Evolutionary conservation across 2,329 filamentous ascomycete species (phyloP).

Genomic region (Metarhizium guizhouense): DNA sequence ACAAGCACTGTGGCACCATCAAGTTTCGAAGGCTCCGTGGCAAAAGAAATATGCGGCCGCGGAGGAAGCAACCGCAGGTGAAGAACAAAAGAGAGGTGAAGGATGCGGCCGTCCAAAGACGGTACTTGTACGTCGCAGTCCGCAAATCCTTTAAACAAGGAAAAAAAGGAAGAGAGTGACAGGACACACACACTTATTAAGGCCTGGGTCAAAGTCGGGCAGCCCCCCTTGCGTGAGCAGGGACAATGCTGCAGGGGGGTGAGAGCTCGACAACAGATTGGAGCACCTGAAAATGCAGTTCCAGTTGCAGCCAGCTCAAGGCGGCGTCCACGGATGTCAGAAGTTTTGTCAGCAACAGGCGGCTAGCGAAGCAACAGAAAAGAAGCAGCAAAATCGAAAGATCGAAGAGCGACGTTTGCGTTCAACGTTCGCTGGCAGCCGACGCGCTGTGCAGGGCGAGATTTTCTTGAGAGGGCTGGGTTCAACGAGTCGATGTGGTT

Average conservation of each 20-base stretch:
- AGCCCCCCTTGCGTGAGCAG: neutral
- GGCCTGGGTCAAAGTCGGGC: neutral
- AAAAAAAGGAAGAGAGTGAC: neutral
- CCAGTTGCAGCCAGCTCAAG: conserved; percentile 1
- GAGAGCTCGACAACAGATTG: neutral
- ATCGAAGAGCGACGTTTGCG: neutral
- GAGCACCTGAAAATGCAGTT: neutral
- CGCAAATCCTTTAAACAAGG: neutral
- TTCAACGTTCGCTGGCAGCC: no score
- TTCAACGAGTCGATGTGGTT: neutral
- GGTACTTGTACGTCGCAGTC: neutral
- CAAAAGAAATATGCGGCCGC: neutral
- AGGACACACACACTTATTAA: neutral
- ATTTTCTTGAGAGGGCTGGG: neutral
- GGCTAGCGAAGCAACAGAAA: neutral
- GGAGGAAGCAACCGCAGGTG: neutral
- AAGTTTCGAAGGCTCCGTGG: neutral
- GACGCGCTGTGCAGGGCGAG: neutral
- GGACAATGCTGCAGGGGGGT: conserved; percentile 3
- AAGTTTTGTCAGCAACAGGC: neutral
- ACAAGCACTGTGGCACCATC: conserved; percentile 6
- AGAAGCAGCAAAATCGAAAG: neutral
- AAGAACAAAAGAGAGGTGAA: neutral
- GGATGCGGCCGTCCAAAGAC: conserved; percentile 1
- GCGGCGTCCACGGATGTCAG: neutral